These are phyloP conservation scores for Fraxinus pennsylvanica DNA, from an alignment of 257 asterid species.

Conservation along the genomic window DNA sequence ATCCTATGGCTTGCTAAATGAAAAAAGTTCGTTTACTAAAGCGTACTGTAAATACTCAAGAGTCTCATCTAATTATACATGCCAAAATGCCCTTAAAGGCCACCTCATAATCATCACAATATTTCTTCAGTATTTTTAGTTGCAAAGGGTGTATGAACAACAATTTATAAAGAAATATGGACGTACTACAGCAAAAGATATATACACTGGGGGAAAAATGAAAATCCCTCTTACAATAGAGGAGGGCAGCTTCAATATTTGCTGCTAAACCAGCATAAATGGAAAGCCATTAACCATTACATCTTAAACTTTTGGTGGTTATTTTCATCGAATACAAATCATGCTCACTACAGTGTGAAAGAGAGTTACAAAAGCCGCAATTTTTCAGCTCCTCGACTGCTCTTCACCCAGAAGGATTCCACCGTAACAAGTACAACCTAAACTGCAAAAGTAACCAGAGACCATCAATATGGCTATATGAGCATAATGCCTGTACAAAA, in stretches of 20 bases:
- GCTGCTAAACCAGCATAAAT: constrained; percentile 13
- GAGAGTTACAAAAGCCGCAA: constrained; percentile 24
- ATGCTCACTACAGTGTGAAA: constrained; percentile 15
- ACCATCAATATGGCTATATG: background rate
- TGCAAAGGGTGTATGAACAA: background rate
- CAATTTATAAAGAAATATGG: background rate
- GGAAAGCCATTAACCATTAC: constrained; percentile 23
- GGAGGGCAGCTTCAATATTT: constrained; percentile 10
- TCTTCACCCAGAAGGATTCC: constrained; percentile 17
- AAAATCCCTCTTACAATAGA: background rate
- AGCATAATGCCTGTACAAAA: background rate
- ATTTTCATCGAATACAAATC: constrained; percentile 21
- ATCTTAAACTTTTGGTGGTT: constrained; percentile 33
- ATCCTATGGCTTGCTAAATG: no score
- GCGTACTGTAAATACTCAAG: no score
- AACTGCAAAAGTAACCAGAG: constrained; percentile 32
- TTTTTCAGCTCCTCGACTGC: constrained; percentile 18
- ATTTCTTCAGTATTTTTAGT: background rate
- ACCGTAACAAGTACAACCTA: constrained; percentile 15
- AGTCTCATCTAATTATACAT: no score
- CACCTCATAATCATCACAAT: background rate
- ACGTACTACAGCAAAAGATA: constrained; percentile 9
- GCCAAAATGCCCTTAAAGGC: background rate
- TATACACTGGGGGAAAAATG: constrained; percentile 24
- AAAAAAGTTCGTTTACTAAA: no score